A percentile compares a stretch with the other conserved stretches of the same genome.
phyloP scores from a whole-genome alignment of 345 rosid species.

The Durio zibethinus region DNA sequence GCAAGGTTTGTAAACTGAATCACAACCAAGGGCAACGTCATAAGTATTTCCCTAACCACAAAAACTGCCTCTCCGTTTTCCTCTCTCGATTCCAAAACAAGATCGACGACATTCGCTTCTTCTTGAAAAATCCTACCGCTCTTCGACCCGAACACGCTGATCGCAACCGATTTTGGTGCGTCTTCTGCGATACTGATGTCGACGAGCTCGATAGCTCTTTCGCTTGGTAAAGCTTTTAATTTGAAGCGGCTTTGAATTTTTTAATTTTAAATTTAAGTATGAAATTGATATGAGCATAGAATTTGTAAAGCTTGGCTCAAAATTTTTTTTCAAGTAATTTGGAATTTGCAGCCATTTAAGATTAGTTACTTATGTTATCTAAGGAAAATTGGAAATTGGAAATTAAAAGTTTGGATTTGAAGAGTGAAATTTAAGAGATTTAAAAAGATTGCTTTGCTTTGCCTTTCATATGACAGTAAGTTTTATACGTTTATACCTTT shows the following conservation, averaged over 20 bases:
- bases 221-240: constrained; percentile 47
- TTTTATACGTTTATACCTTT: not conserved
- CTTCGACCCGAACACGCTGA: constrained; percentile 54
- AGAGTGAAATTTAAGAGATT: constrained; percentile 1
- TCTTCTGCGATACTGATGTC: constrained; percentile 71
- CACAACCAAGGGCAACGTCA: constrained; percentile 71
- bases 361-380: not conserved
- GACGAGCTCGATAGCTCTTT: constrained; percentile 61
- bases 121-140: constrained; percentile 56
- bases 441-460: not conserved
- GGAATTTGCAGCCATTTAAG: not conserved
- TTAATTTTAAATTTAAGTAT: not conserved
- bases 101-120: constrained; percentile 55
- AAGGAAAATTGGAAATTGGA: not conserved
- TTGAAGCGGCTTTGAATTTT: not conserved
- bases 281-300: not conserved
- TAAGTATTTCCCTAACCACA: constrained; percentile 78
- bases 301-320: not conserved
- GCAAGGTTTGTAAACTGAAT: constrained; percentile 66
- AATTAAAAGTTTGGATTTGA: not conserved
- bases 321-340: not conserved
- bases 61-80: constrained; percentile 45
- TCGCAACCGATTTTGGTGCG: constrained; percentile 72
- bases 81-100: constrained; percentile 62
- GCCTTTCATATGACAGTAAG: not conserved